phyloP scores from a whole-genome alignment of 768 basidiomycete species.

The Termitomyces sp. region DNA sequence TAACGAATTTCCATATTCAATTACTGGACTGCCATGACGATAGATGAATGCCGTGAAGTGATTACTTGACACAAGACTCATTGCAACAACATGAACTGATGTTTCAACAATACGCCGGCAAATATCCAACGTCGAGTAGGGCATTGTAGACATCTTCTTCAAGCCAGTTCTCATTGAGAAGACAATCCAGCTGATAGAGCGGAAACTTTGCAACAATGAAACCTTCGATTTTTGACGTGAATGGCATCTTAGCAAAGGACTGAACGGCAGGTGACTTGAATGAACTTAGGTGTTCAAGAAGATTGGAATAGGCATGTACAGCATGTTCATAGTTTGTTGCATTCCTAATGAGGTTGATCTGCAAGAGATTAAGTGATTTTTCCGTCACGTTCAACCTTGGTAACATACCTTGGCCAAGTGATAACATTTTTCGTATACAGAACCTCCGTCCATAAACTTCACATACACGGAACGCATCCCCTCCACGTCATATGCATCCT shows the following conservation, averaged over 20 bases:
- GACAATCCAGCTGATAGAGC: conserved; percentile 16
- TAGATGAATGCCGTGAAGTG: conserved; percentile 14
- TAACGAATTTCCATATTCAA: conserved; percentile 17
- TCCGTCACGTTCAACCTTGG: neutral
- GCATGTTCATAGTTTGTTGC: neutral
- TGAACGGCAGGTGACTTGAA: neutral
- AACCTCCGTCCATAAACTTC: neutral
- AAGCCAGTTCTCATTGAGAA: conserved; percentile 22
- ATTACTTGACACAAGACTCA: conserved; percentile 4
- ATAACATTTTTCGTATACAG: neutral
- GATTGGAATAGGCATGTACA: neutral
- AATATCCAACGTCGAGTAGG: conserved; percentile 15
- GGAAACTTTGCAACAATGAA: conserved; percentile 12
- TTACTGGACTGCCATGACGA: neutral
- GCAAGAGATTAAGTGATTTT: neutral
- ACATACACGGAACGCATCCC: neutral
- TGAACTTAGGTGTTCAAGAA: neutral
- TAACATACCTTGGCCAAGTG: neutral
- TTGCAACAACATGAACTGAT: conserved; percentile 1
- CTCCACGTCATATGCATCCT: neutral
- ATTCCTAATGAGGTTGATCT: neutral
- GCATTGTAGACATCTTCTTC: conserved; percentile 21
- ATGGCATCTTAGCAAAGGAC: neutral
- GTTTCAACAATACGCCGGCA: conserved; percentile 6
- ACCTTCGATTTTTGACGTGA: neutral